Conservation (phyloP, 176 grass and related monocot species). For the Avena insularis region DNA sequence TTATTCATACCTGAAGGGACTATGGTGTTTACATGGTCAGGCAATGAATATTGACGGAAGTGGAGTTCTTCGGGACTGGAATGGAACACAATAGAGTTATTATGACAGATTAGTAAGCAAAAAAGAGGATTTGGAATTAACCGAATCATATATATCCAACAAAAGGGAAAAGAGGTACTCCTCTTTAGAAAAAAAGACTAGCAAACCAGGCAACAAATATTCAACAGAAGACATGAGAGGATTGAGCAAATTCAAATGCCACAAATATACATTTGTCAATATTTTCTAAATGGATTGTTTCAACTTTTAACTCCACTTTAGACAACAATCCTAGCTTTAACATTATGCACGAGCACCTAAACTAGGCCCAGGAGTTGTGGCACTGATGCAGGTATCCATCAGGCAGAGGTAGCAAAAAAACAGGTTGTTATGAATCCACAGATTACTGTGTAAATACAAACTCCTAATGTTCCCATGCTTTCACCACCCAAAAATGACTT, state of each 20-base stretch:
- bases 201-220: background rate
- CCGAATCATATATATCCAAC: background rate
- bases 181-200: background rate
- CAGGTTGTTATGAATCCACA: background rate
- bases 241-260: background rate
- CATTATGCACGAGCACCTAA: slow-evolving; percentile 7
- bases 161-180: background rate
- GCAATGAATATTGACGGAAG: slow-evolving; percentile 14
- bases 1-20: slow-evolving; percentile 34
- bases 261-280: slow-evolving; percentile 9
- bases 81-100: background rate
- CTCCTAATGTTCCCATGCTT: background rate
- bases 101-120: background rate
- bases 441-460: background rate
- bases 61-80: slow-evolving; percentile 6
- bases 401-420: background rate
- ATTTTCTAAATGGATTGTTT: background rate
- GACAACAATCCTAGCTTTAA: background rate
- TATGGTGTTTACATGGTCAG: background rate
- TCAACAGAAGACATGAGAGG: background rate
- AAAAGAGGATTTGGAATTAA: background rate
- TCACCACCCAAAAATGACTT: background rate
- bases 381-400: background rate
- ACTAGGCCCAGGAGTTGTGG: background rate
- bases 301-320: background rate